A percentile compares a stretch with the other conserved stretches of the same genome.
These are phyloP conservation scores for Emericellopsis atlantica DNA, from an alignment of 2,329 filamentous ascomycete genomes.

Conservation along the genomic window DNA sequence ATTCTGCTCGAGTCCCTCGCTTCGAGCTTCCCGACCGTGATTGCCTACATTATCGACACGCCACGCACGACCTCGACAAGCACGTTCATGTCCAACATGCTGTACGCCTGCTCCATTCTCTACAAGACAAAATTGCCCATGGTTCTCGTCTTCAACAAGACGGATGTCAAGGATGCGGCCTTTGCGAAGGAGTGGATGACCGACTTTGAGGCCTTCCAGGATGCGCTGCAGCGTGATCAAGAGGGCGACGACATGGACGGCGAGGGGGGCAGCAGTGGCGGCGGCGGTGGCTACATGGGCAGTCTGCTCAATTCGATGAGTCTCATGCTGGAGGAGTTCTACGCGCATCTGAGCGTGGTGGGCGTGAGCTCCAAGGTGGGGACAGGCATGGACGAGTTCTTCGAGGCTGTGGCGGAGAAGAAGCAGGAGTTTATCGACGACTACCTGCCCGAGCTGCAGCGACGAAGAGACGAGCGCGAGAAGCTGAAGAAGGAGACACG, in stretches of 20 bases:
- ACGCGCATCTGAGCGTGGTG: slow-evolving; percentile 84
- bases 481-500: slow-evolving; percentile 58
- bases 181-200: slow-evolving; percentile 99
- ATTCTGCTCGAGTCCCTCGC: slow-evolving; percentile 90
- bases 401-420: slow-evolving; percentile 78
- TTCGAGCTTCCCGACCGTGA: slow-evolving; percentile 88
- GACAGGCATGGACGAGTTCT: slow-evolving; percentile 85
- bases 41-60: slow-evolving; percentile 96
- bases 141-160: slow-evolving; percentile 99
- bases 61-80: slow-evolving; percentile 84
- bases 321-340: slow-evolving; percentile 93
- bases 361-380: slow-evolving; percentile 90
- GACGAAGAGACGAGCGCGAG: slow-evolving; percentile 62
- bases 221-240: slow-evolving; percentile 70
- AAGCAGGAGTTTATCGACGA: slow-evolving; percentile 77
- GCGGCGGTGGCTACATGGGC: slow-evolving; percentile 90
- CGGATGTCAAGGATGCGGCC: slow-evolving; percentile 79
- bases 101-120: slow-evolving; percentile 95
- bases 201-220: slow-evolving; percentile 92
- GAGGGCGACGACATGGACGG: slow-evolving; percentile 64
- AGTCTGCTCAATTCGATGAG: slow-evolving; percentile 96
- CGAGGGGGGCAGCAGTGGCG: slow-evolving; percentile 46
- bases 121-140: slow-evolving; percentile 98
- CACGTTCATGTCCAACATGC: slow-evolving; percentile 99
- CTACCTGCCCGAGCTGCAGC: slow-evolving; percentile 85